Percentiles rank a stretch among this genome's conserved stretches.
phyloP scores from a whole-genome alignment of 2,329 filamentous ascomycete species.

The Ascochyta viciae-villosae region DNA sequence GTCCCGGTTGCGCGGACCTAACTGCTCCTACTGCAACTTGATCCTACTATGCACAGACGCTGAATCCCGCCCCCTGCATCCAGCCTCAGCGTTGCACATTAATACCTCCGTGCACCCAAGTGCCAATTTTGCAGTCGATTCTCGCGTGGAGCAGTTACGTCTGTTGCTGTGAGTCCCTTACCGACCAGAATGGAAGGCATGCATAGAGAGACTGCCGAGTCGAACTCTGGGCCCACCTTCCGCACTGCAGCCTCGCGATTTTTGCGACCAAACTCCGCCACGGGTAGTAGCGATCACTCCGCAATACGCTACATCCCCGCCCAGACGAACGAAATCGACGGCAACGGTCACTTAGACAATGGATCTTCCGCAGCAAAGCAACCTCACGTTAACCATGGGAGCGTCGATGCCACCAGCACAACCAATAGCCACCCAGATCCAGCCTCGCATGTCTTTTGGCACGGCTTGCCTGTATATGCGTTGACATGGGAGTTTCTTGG shows the following conservation, averaged over 20 bases:
- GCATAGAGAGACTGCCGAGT: not conserved
- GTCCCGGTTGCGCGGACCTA: not conserved
- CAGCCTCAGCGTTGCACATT: not conserved
- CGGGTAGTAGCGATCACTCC: not conserved
- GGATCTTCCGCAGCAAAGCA: not conserved
- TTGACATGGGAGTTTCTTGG: not conserved
- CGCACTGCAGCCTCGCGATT: not conserved
- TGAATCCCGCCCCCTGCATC: not conserved
- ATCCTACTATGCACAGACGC: not conserved
- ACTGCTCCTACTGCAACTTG: not conserved
- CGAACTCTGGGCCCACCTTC: not conserved
- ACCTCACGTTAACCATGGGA: not conserved
- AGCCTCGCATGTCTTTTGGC: not conserved
- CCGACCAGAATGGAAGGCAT: not conserved
- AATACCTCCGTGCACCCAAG: not conserved
- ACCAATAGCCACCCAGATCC: not conserved
- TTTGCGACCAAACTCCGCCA: not conserved
- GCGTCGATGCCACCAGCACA: not conserved
- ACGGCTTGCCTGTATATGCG: not conserved
- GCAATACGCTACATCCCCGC: not conserved
- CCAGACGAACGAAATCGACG: not conserved
- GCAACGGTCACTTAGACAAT: not conserved
- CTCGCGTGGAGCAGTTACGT: not conserved
- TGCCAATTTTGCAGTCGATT: not conserved
- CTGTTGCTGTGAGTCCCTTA: not conserved